Conservation (phyloP, 768 basidiomycete species). For the Termitomyces heimii region DNA sequence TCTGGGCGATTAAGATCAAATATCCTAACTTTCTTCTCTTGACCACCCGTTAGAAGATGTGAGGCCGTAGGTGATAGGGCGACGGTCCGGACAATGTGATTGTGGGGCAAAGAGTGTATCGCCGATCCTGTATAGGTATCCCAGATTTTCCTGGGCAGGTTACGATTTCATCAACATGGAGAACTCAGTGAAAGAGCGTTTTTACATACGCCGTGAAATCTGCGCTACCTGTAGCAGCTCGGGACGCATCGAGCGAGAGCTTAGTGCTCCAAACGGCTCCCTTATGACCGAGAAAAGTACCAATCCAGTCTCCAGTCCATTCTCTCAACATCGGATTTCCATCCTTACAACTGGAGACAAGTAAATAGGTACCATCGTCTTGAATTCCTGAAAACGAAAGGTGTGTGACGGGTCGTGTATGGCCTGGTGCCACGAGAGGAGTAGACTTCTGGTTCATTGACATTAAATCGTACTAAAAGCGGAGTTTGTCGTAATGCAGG, state of each 20-base stretch:
- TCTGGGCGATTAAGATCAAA: conserved; percentile 88
- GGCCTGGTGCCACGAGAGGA: conserved; percentile 80
- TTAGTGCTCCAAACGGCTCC: conserved; percentile 98
- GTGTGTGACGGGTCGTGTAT: conserved; percentile 86
- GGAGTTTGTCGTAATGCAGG: conserved; percentile 38
- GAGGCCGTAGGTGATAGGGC: conserved; percentile 69
- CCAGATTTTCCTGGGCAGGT: conserved; percentile 78
- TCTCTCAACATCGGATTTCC: conserved; percentile 96
- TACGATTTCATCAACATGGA: conserved; percentile 10
- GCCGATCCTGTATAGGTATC: conserved; percentile 86
- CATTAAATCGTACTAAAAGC: conserved; percentile 37
- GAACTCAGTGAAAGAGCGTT: conserved; percentile 4
- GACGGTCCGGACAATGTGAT: conserved; percentile 96
- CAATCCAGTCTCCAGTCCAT: conserved; percentile 99
- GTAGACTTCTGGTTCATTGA: conserved; percentile 59
- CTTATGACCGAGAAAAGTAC: conserved; percentile 84
- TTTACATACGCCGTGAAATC: conserved; percentile 91
- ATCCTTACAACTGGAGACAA: conserved; percentile 98
- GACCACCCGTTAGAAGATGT: conserved; percentile 84
- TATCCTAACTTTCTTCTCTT: conserved; percentile 96
- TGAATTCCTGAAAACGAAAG: conserved; percentile 87
- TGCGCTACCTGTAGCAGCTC: conserved; percentile 89
- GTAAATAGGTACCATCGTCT: conserved; percentile 79
- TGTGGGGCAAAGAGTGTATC: conserved; percentile 95
- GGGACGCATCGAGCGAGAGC: conserved; percentile 77